Conservation (phyloP, 345 rosid species). For the Rhizophora mangle region DNA sequence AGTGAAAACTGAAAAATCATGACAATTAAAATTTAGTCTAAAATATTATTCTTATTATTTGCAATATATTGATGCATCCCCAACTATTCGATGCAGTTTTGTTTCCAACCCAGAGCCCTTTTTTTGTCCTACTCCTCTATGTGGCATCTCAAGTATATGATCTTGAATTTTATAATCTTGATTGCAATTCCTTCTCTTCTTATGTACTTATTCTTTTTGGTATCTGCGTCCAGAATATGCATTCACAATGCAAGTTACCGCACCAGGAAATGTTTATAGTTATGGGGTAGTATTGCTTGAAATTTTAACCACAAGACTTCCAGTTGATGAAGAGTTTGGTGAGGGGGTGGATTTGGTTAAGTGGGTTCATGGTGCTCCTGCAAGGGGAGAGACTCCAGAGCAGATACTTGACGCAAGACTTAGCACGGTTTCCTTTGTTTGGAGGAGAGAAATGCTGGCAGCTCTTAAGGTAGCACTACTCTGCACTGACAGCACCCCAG, state of each 20-base stretch:
- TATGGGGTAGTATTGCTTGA: slow-evolving; percentile 35
- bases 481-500: slow-evolving; percentile 33
- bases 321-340: slow-evolving; percentile 68
- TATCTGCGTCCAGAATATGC: slow-evolving; percentile 29
- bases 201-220: background rate
- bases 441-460: slow-evolving; percentile 98
- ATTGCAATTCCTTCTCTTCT: background rate
- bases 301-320: slow-evolving; percentile 29
- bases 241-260: slow-evolving; percentile 38
- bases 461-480: slow-evolving; percentile 47
- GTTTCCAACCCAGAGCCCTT: background rate
- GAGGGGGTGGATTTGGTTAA: slow-evolving; percentile 38
- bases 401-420: slow-evolving; percentile 37
- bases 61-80: background rate
- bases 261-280: slow-evolving; percentile 38
- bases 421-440: slow-evolving; percentile 59
- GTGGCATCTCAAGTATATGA: background rate
- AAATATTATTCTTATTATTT: too few relatives aligned
- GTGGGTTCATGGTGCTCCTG: slow-evolving; percentile 40
- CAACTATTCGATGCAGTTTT: background rate
- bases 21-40: too few relatives aligned
- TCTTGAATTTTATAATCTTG: background rate
- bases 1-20: too few relatives aligned
- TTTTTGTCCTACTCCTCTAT: too few relatives aligned
- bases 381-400: slow-evolving; percentile 37